These are phyloP conservation scores for Verticillium albo-atrum DNA, from an alignment of 2,329 filamentous ascomycete species.

Conservation along the genomic window DNA sequence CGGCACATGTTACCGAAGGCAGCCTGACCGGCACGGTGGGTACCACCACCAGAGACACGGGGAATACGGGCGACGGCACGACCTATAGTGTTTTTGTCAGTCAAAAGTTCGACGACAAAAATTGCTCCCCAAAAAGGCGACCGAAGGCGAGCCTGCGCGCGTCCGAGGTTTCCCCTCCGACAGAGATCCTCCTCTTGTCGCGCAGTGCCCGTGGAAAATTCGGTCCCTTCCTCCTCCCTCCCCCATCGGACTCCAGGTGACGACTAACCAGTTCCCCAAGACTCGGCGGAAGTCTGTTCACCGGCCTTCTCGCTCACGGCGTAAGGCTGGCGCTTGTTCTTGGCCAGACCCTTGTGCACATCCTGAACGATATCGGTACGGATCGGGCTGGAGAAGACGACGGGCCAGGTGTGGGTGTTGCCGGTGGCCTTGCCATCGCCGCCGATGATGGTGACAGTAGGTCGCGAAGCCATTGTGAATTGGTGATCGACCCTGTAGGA, in stretches of 20 bases:
- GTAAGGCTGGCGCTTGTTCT: conserved; percentile 99
- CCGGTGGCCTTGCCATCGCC: conserved; percentile 91
- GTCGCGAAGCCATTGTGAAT: conserved; percentile 83
- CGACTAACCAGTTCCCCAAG: conserved; percentile 95
- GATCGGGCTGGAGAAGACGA: conserved; percentile 96
- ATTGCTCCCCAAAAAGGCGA: neutral
- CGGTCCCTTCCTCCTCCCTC: neutral
- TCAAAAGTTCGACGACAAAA: neutral
- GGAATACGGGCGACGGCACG: conserved; percentile 99
- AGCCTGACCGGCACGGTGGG: conserved; percentile 99
- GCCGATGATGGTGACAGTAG: conserved; percentile 95
- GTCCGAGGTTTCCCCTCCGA: neutral
- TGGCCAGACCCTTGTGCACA: conserved; percentile 98
- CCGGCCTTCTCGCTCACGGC: conserved; percentile 99
- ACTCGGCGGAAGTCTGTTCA: conserved; percentile 99
- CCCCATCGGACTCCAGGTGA: conserved; percentile 1
- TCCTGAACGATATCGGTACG: conserved; percentile 98
- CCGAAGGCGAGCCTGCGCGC: neutral
- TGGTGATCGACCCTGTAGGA: conserved; percentile 13
- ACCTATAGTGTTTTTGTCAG: conserved; percentile 48
- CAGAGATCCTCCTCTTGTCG: neutral
- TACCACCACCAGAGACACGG: conserved; percentile 99
- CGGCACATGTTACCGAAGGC: conserved; percentile 99
- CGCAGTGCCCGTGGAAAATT: neutral
- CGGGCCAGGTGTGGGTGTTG: conserved; percentile 85